Base-by-base conservation (phyloP, 2,329 filamentous ascomycete genomes). In the Eutypella sp. region DNA sequence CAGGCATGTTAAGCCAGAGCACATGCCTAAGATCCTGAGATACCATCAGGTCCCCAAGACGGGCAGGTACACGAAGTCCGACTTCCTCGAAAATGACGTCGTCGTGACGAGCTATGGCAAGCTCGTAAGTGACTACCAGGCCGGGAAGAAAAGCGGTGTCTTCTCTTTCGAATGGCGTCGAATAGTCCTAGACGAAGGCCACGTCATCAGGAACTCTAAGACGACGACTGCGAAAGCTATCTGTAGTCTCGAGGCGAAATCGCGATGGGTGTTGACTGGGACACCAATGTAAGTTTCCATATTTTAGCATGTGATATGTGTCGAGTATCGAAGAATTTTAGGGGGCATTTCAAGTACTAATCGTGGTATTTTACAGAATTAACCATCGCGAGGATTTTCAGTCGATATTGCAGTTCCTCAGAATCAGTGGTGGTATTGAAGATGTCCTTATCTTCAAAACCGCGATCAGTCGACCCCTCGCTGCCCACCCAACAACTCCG, bases 91-190 rank as follows among this genome's bases (percentile, higher is more conserved):
- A 16, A 87, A 85, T 55, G 81, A 91, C 59, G 80, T 95, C 20
- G 82, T 95, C 16, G 81, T 96, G 54, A 92, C 89, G 2, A 93
- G 86, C 41, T 96, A 95, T 58, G 87, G 88, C 25, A 89, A 84
- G 29, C 68, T 95, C 41, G 78, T 78, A 4, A 75, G 73, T 27
- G 89, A 95, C 54, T 82, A 76, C 53, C 73, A 79, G 8, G 67
- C 68, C 2, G 65, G 67, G 23, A 61, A 70, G 41, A 73, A 69
- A 5, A 73, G 71, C 40, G 65, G 62, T 39, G 64, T 68, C 45
- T 72, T 59, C 58, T 68, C 58, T 3, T 62, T 86, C 7, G 73
- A 82, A 4, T 95, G 89, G 89, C 79, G 84, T 10, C 82, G 90
- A 7, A 72, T 95, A 9, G 84, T 95, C 10, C 73, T 95, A 5